Base-by-base conservation (phyloP, 2,329 filamentous ascomycete species). In the Elsinoe batatas region DNA sequence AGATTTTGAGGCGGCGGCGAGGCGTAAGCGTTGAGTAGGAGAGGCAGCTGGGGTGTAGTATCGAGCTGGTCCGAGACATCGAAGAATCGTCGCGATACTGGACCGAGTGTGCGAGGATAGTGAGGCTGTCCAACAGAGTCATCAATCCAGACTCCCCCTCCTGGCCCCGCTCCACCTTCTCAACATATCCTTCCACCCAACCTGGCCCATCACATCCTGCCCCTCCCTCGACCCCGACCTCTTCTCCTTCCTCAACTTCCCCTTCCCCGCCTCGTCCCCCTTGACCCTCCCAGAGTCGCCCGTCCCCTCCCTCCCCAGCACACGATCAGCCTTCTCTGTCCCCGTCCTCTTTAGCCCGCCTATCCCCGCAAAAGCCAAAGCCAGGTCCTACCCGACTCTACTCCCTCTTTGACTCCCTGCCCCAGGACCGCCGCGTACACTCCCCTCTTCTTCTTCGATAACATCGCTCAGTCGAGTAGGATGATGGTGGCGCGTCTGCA, bases 401-500 rank as follows among this genome's bases (percentile, higher is more conserved):
- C 53, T 55, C 32, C 40, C 53, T 18, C 53, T 44, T 11, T 35
- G 32, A 56, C 62, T 65, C 54, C 67, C 65, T 70, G 26, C 26
- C 26, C 26, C 26, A 93, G 88, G 62, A 93, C 88, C 60, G 93
- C 85, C 53, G 17, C 53, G 15, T 6, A 44, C 53, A 56, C 62
- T 65, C 56, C 68, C 65, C 70, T 94, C 88, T 62, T 93, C 88
- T 60, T 94, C 85, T 65, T 89, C 89, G 65, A 93, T 78, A 26
- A 95, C 90, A 70, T 95, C 90, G 68, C 89, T 95, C 60, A 95
- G 74, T 56, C 91, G 77, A 7, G 90, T 95, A 0, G 90, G 90
- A 70, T 95, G 89, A 62, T 93, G 88, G 69, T 95, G 90, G 56
- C 76, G 68, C 5, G 83, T 79, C 20, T 85, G 84, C 60, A 88